Base-by-base conservation (phyloP, 306 rosid genomes). In the Vicia sativa region DNA sequence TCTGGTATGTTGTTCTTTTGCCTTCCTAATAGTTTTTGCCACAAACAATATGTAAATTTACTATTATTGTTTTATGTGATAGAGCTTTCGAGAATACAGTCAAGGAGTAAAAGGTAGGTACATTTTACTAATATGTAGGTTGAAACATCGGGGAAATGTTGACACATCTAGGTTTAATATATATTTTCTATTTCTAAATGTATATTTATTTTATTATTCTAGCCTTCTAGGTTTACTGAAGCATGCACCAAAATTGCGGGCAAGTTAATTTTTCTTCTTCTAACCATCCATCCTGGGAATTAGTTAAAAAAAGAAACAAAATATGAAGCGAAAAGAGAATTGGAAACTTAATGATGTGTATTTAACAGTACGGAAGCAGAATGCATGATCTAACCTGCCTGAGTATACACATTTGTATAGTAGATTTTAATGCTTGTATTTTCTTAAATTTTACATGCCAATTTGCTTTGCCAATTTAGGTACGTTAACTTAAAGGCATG, bases 401-500 rank as follows among this genome's bases (percentile, higher is more conserved):
- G 16, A 15, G 45, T 69, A 26, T 26, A 56, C 31, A 16, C 13
- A 21, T 26, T 56, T 42, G 56, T 69, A 16, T 69, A 39, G 44
- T 72, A 26, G 46, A 58, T 39, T 67, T 66, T 37, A 18, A 58
- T 26, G 38, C 54, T 44, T 64, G 7, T 66, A 7, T 39, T 57
- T 67, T 49, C 23, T 37, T 2, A 41, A 60, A 61, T 11, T 19
- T 58, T 26, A 15, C 21, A n/a, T 19, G 76, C 64, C 64, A 69
- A n/a, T n/a, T n/a, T n/a, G n/a, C n/a, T n/a, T n/a, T 19, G 76
- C 64, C 64, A 69, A 62, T 59, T 71, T 68, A 92, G 98, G 98
- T 89, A 86, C 78, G 91, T 66, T 57, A 78, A 92, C 79, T 87
- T 89, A 65, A 86, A 84, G 60, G 71, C 93, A 6, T 92, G 98